A percentile compares a stretch with the other conserved stretches of the same genome.
Conservation (phyloP, 108 stramenopile species). For the Cyclotella cryptica region DNA sequence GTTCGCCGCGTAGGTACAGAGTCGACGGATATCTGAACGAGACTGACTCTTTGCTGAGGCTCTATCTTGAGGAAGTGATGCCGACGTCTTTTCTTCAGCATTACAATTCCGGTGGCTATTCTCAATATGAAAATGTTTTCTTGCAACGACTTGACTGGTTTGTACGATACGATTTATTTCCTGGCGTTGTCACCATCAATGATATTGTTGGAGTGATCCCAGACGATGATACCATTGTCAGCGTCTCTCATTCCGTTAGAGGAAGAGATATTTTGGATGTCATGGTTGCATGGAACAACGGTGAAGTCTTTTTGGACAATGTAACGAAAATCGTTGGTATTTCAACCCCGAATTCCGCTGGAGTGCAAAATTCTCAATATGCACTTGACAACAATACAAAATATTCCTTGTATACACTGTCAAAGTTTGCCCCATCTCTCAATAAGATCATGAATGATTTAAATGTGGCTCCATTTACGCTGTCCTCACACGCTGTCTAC, state of each 20-base stretch:
- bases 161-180: conserved; percentile 49
- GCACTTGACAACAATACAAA: conserved; percentile 16
- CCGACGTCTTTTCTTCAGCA: conserved; percentile 42
- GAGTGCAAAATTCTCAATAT: not conserved
- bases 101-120: conserved; percentile 23
- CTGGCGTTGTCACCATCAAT: conserved; percentile 49
- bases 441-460: conserved; percentile 25
- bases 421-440: conserved; percentile 15
- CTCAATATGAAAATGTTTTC: conserved; percentile 19
- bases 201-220: conserved; percentile 71
- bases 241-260: conserved; percentile 29
- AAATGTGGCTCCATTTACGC: not conserved
- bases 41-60: conserved; percentile 55
- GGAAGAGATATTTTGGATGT: conserved; percentile 30
- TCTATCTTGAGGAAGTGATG: conserved; percentile 60
- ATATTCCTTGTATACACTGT: conserved; percentile 26
- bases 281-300: conserved; percentile 17
- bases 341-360: not conserved
- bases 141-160: conserved; percentile 61
- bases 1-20: conserved; percentile 54
- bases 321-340: conserved; percentile 27
- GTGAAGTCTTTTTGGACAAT: conserved; percentile 21
- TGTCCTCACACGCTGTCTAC: not conserved
- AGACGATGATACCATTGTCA: conserved; percentile 63
- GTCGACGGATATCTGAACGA: conserved; percentile 46